Evolutionary conservation across 371 early-diverging fungal genomes (phyloP).

Genomic region (Actinomortierella wolfii): DNA sequence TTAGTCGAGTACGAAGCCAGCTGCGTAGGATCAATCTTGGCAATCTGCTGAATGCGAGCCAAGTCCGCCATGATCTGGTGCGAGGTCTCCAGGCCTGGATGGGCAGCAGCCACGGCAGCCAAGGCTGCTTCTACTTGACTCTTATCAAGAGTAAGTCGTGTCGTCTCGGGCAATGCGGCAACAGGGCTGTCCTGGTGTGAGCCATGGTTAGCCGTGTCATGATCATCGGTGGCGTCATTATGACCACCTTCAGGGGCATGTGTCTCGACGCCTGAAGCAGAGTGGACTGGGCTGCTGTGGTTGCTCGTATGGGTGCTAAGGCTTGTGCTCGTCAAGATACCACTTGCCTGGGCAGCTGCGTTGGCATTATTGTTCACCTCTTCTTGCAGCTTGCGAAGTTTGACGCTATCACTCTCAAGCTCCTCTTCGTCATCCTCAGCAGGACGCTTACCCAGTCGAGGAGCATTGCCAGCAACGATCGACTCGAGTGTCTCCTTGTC

Average conservation of each 20-base stretch:
- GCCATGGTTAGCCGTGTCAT: too few species aligned
- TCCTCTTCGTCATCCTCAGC: slow-evolving; percentile 17
- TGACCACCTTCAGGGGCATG: too few species aligned
- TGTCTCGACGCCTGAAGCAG: slow-evolving; percentile 1
- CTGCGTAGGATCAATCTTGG: slow-evolving; percentile 42
- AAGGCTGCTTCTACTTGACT: slow-evolving; percentile 11
- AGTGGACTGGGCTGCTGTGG: slow-evolving; percentile 9
- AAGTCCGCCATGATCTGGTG: slow-evolving; percentile 44
- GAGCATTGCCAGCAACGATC: slow-evolving; percentile 10
- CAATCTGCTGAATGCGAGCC: slow-evolving; percentile 37
- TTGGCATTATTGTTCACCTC: slow-evolving; percentile 44
- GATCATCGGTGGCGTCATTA: too few species aligned
- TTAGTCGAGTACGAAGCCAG: slow-evolving; percentile 42
- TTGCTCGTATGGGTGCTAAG: slow-evolving; percentile 11
- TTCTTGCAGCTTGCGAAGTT: slow-evolving; percentile 42
- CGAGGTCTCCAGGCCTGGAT: slow-evolving; percentile 20
- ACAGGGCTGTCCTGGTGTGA: too few species aligned
- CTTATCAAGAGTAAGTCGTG: too few species aligned
- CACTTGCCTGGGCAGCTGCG: slow-evolving; percentile 33
- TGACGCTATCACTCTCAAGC: slow-evolving; percentile 21
- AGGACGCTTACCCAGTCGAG: slow-evolving; percentile 21
- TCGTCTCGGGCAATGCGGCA: too few species aligned
- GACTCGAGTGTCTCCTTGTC: slow-evolving; percentile 17
- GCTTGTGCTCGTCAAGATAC: slow-evolving; percentile 15
- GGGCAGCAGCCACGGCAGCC: slow-evolving; percentile 16